Evolutionary conservation across 192 early-diverging fungal species (phyloP).

Genomic region (Dimargaris cristalligena): DNA sequence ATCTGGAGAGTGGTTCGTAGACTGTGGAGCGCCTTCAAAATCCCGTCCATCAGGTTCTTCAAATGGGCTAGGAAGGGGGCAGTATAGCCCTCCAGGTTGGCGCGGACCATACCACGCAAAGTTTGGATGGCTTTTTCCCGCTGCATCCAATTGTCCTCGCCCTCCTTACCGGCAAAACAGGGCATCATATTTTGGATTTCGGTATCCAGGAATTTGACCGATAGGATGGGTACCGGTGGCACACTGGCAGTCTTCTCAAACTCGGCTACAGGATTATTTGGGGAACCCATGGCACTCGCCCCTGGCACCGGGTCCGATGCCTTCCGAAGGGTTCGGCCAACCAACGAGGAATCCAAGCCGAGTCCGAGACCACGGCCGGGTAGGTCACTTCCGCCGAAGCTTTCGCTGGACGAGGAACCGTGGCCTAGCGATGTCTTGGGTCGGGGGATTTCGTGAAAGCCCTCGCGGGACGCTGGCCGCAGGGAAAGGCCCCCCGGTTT

Average conservation of each 20-base stretch:
- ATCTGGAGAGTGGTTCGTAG: slow-evolving; percentile 7
- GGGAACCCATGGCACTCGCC: too few relatives aligned
- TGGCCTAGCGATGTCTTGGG: slow-evolving; percentile 7
- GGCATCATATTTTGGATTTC: not conserved
- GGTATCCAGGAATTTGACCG: not conserved
- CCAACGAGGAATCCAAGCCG: not conserved
- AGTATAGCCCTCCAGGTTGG: not conserved
- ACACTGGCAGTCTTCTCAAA: not conserved
- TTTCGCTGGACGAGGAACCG: not conserved
- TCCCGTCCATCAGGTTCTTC: slow-evolving; percentile 7
- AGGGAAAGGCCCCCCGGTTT: not conserved
- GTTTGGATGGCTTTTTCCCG: slow-evolving; percentile 3
- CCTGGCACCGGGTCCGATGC: slow-evolving; percentile 8
- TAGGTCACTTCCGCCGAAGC: not conserved
- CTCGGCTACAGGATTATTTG: not conserved
- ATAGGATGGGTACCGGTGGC: not conserved
- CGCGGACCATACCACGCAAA: not conserved
- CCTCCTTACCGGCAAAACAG: not conserved
- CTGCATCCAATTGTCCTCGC: slow-evolving; percentile 6
- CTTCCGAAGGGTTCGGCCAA: not conserved
- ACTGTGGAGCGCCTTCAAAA: slow-evolving; percentile 8
- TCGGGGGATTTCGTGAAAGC: not conserved
- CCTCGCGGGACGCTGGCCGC: not conserved
- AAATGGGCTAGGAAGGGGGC: not conserved
- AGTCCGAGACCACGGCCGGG: too few relatives aligned